phyloP scores from a whole-genome alignment of 495 filamentous ascomycete species.

The Penicillium fimorum region DNA sequence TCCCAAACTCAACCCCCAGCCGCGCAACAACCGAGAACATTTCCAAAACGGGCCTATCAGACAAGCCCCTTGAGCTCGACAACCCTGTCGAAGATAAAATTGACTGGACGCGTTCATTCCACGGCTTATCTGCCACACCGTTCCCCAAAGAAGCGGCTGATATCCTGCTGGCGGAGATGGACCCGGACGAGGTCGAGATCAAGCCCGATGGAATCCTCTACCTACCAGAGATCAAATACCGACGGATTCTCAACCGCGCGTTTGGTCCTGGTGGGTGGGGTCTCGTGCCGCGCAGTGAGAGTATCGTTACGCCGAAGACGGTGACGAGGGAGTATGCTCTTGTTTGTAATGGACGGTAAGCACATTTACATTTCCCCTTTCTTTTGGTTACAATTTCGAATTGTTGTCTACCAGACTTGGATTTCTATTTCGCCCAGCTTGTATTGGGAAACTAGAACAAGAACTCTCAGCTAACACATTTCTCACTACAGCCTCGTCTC shows the following conservation, averaged over 20 bases:
- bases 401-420: neutral
- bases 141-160: slow-evolving; percentile 76
- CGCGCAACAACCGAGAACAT: slow-evolving; percentile 47
- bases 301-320: slow-evolving; percentile 80
- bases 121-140: slow-evolving; percentile 73
- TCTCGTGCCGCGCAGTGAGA: slow-evolving; percentile 83
- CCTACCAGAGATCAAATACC: slow-evolving; percentile 97
- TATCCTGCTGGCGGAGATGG: slow-evolving; percentile 65
- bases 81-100: slow-evolving; percentile 52
- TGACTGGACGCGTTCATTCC: slow-evolving; percentile 92
- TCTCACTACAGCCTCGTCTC: slow-evolving; percentile 67
- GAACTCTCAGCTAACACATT: slow-evolving; percentile 5
- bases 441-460: neutral
- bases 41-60: slow-evolving; percentile 52
- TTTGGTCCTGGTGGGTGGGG: slow-evolving; percentile 98
- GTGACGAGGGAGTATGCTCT: slow-evolving; percentile 96
- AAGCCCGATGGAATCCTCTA: slow-evolving; percentile 97
- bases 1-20: slow-evolving; percentile 32
- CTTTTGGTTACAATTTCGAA: neutral
- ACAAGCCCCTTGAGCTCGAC: slow-evolving; percentile 50
- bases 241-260: slow-evolving; percentile 82
- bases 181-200: slow-evolving; percentile 81
- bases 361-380: slow-evolving; percentile 17
- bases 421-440: neutral
- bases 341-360: slow-evolving; percentile 83